A percentile compares a stretch with the other conserved stretches of the same genome.
phyloP scores from a whole-genome alignment of 345 rosid genomes.

The Euphorbia pulcherrima region DNA sequence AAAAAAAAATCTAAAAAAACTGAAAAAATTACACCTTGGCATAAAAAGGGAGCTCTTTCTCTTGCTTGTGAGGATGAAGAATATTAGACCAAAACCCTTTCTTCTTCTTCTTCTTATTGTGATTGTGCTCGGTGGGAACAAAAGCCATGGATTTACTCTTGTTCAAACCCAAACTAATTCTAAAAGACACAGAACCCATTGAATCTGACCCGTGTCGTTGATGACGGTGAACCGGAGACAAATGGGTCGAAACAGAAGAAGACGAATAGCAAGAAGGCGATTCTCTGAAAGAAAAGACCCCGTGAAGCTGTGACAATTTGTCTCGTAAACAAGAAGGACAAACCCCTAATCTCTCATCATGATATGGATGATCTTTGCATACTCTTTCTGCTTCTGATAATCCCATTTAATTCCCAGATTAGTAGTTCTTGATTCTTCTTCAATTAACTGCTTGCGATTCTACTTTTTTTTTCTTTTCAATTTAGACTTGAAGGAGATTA shows the following conservation, averaged over 20 bases:
- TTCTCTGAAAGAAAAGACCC: conserved; percentile 6
- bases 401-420: conserved; percentile 25
- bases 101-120: conserved; percentile 40
- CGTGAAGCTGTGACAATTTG: conserved; percentile 21
- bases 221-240: conserved; percentile 33
- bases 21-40: conserved; percentile 7
- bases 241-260: conserved; percentile 12
- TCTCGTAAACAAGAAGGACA: conserved; percentile 45
- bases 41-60: conserved; percentile 28
- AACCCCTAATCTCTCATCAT: conserved; percentile 34
- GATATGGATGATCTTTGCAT: conserved; percentile 36
- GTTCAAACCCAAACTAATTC: conserved; percentile 41
- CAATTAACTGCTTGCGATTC: too few relatives aligned
- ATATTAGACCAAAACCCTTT: conserved; percentile 69
- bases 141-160: conserved; percentile 75
- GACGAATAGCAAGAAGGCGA: not conserved
- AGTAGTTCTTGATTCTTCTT: too few relatives aligned
- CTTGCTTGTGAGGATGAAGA: conserved; percentile 47
- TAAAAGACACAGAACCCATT: conserved; percentile 39
- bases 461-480: too few relatives aligned
- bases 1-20: not conserved
- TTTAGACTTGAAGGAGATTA: not conserved
- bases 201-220: conserved; percentile 36
- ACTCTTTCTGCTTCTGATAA: conserved; percentile 15
- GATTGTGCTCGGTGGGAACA: conserved; percentile 34